Evolutionary conservation across 495 filamentous ascomycete species (phyloP).

Genomic region (Aspergillus steynii): DNA sequence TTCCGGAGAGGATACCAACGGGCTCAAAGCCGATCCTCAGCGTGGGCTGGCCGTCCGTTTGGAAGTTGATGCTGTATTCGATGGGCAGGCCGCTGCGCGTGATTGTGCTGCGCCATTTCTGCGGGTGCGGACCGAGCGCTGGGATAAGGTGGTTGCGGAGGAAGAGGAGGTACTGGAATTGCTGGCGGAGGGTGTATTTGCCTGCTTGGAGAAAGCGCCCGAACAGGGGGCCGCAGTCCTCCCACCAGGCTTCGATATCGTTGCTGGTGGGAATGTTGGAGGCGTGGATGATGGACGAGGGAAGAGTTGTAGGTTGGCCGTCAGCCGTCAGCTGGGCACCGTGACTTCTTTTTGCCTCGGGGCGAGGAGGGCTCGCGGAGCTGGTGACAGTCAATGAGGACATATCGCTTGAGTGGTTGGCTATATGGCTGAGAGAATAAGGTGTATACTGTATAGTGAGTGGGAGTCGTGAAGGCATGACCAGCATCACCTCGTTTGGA

Average conservation of each 20-base stretch:
- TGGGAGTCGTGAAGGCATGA: too few relatives aligned
- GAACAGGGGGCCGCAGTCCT: conserved; percentile 3
- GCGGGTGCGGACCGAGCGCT: conserved; percentile 16
- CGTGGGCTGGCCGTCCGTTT: conserved; percentile 7
- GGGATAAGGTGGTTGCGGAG: conserved; percentile 6
- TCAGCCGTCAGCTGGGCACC: too few relatives aligned
- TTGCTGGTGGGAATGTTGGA: too few relatives aligned
- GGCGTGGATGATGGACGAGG: too few relatives aligned
- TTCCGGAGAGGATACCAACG: conserved; percentile 7
- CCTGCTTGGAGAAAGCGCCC: background rate
- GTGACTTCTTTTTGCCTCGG: too few relatives aligned
- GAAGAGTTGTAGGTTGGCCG: too few relatives aligned
- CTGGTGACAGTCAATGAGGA: too few relatives aligned
- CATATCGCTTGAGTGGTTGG: too few relatives aligned
- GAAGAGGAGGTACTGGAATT: conserved; percentile 13
- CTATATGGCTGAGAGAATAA: too few relatives aligned
- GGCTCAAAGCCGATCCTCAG: conserved; percentile 23
- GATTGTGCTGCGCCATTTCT: conserved; percentile 9
- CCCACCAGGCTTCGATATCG: conserved; percentile 6
- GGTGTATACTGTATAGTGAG: too few relatives aligned
- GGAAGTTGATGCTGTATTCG: conserved; percentile 24
- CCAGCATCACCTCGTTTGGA: too few relatives aligned
- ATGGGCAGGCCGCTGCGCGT: conserved; percentile 16
- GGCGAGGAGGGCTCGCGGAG: too few relatives aligned
- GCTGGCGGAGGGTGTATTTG: background rate